Evolutionary conservation across 768 basidiomycete genomes (phyloP), one percentile per base, ranked within the genome.

Genomic region (Naganishia friedmannii): DNA sequence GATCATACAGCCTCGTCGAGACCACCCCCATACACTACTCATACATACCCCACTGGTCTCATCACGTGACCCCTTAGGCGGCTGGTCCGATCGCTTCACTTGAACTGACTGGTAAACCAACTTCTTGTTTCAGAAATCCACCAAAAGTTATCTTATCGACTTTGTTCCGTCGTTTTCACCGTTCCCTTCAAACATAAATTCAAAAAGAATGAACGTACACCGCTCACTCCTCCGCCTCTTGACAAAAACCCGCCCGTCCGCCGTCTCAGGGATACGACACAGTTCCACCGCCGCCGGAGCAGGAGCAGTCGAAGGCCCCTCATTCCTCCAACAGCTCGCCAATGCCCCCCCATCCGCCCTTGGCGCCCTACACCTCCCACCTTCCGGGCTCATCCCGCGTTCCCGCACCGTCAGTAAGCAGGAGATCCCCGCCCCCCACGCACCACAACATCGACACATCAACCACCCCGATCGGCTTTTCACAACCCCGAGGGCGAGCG

Each of bases 391-490:
- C 68, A 32, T 58, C 57, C 31, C 56, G 1, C 56, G 42, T 48
- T 46, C 42, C 17, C 19, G 29, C n/a, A 37, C 29, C 28, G 56
- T 57, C 19, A 9, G 29, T 2, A 34, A 60, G 19, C 28, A 54
- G 34, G 15, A 31, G 8, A 32, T 46, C 34, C 53, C 58, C 15
- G 46, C 69, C 21, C 7, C 60, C 37, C 4, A 21, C 29, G 67
- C 67, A 31, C 74, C 75, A 12, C 57, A 70, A 29, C 75, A 76
- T 63, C 67, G 72, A 69, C 74, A 77, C 54, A 77, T 77, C 68
- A 77, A 77, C 48, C 71, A 72, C 66, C 78, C 75, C 12, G 55
- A 71, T 10, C 72, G 74, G 10, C 69, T 74, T 45, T 76, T 74
- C 60, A 55, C 53, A 7, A 56, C 74, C 1, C 71, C 75, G 0